Percentiles rank a stretch among this genome's conserved stretches.
phyloP scores from a whole-genome alignment of 164 flowering plant species.

The Amborella trichopoda region DNA sequence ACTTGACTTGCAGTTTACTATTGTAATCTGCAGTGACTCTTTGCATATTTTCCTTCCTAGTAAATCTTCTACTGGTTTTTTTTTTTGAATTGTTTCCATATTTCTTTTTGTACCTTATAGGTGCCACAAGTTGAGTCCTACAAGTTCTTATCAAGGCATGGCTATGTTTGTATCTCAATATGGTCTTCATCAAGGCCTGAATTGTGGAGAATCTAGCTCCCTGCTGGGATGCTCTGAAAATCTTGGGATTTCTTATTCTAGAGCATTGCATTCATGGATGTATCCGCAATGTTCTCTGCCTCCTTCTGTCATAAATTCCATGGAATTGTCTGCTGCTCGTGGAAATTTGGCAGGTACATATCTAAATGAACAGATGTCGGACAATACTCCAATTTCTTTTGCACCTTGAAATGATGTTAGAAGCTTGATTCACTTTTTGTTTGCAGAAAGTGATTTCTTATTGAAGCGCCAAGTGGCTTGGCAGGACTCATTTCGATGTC shows the following conservation, averaged over 20 bases:
- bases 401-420: not conserved
- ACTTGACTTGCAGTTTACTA: too few relatives aligned
- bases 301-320: slow-evolving; percentile 51
- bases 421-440: not conserved
- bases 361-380: too few relatives aligned
- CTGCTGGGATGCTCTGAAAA: slow-evolving; percentile 12
- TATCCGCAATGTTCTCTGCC: slow-evolving; percentile 82
- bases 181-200: slow-evolving; percentile 13
- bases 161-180: slow-evolving; percentile 14
- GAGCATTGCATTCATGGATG: slow-evolving; percentile 64
- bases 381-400: too few relatives aligned
- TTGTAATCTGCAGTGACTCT: too few relatives aligned
- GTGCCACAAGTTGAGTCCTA: slow-evolving; percentile 49
- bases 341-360: slow-evolving; percentile 42
- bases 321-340: slow-evolving; percentile 39
- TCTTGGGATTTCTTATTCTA: slow-evolving; percentile 21
- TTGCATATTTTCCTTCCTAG: too few relatives aligned
- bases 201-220: slow-evolving; percentile 4
- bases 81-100: too few relatives aligned
- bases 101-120: slow-evolving; percentile 20
- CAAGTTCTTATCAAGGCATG: slow-evolving; percentile 24
- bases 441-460: slow-evolving; percentile 56
- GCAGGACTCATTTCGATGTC: slow-evolving; percentile 89
- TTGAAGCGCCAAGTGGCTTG: slow-evolving; percentile 59
- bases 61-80: too few relatives aligned